Percentiles rank a stretch among this genome's conserved stretches.
These are phyloP conservation scores for Plasmodium falciparum DNA, from an alignment of 169 alveolate genomes.

Conservation along the genomic window DNA sequence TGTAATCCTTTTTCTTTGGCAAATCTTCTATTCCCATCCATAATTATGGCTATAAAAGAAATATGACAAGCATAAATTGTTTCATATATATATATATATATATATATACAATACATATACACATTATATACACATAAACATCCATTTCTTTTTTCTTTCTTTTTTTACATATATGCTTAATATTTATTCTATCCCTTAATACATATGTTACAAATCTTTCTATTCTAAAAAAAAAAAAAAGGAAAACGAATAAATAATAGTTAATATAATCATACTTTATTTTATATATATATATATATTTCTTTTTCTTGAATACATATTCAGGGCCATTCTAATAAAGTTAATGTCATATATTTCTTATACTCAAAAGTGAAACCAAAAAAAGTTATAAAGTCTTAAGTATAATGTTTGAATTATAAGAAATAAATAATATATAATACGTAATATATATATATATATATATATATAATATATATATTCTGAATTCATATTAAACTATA, in stretches of 20 bases:
- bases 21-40: conserved; percentile 94
- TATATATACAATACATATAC: neutral
- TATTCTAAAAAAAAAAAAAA: conserved; percentile 33
- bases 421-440: too few species aligned
- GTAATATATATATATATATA: neutral
- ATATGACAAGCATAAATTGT: neutral
- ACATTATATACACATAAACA: neutral
- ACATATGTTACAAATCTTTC: conserved; percentile 66
- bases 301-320: conserved; percentile 10
- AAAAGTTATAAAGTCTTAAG: too few species aligned
- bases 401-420: too few species aligned
- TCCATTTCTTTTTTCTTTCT: conserved; percentile 15
- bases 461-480: neutral
- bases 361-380: too few species aligned
- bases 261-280: neutral
- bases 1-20: conserved; percentile 82
- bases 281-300: neutral
- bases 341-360: neutral
- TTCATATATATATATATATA: neutral
- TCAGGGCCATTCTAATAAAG: conserved; percentile 19
- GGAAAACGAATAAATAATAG: too few species aligned
- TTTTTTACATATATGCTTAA: conserved; percentile 72
- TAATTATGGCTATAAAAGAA: conserved; percentile 88
- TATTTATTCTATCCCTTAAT: conserved; percentile 32
- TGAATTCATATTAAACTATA: too few species aligned